Evolutionary conservation across 192 early-diverging fungal species (phyloP), one percentile per base, ranked within the genome.

Genomic region (Backusella psychrophila): DNA sequence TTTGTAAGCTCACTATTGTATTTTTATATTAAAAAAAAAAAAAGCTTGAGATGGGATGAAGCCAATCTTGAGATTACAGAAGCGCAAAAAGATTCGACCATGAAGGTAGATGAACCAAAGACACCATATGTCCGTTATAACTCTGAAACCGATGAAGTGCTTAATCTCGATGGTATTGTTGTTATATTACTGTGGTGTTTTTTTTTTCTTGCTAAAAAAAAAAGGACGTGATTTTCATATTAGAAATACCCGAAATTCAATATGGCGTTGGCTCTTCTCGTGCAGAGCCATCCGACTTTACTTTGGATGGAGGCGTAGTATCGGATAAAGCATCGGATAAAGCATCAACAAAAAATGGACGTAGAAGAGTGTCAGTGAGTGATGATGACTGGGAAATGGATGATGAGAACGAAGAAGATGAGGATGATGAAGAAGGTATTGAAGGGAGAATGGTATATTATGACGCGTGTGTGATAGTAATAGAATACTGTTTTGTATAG

Each of bases 31-130:
- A 17, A 17, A 49, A 35, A 46, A 49, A 35, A 46, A 41, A 53
- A 70, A 77, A 91, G 96, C 63, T 85, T 97, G 78, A 91, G 89
- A 74, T 98, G 96, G 95, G 96, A 98, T 80, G 96, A 99, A 85
- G 95, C 96, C 77, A 97, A 95, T 82, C 73, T 99, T 46, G 85
- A 88, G 76, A 82, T 95, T 5, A 97, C 95, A 1, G 97, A 99
- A 80, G 90, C 93, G 5, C 90, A 95, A 78, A 96, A 96, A 83
- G 90, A 91, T 70, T 85, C 93, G 21, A 97, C 93, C 38, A 99
- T 99, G 98, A 98, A 98, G 84, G 95, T 98, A 6, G 89, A 91
- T 41, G 97, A 99, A 79, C 97, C 96, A 29, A 96, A 94, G 83
- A 99, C 98, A 1, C 98, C 98, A 0, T 99, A 86, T 73, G 94